Base-by-base conservation (phyloP, 1,139 yeast species). In the Nadsonia commutata region DNA sequence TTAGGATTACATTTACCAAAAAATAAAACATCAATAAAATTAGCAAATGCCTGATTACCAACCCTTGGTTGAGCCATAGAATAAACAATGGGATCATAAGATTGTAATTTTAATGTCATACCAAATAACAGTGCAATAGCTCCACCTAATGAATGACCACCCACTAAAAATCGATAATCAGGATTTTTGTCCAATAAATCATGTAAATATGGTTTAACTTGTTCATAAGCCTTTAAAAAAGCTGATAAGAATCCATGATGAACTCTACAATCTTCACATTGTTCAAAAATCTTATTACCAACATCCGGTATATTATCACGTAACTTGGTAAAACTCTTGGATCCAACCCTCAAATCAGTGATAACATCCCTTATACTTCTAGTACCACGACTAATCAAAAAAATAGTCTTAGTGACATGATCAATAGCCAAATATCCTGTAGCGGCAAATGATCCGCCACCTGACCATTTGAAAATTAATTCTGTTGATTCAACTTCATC, bases 141-240 rank as follows among this genome's bases (percentile, higher is more conserved):
- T 2, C 79, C 90, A 1, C 90, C 93, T 22, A 80, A 57, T 0
- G 90, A 80, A 59, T 80, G 90, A 0, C 90, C 90, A 2, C 74
- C 62, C 2, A 79, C 66, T 3, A 72, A 66, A 16, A 79, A 49
- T 37, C 65, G 57, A 54, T 76, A 78, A 20, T 67, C 67, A 0
- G 76, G 72, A 51, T 69, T 58, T 18, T 57, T 40, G 1, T 53
- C 40, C 46, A 57, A 56, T 48, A 71, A 46, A 52, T 39, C 40
- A 20, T 40, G 33, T 2, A 44, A 55, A 19, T 52, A 51, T 40
- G 62, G 59, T 13, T 68, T 62, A 17, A 63, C 62, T 17, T 55
- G 55, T 20, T 66, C 54, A 44, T 68, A 63, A 16, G 57, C 59
- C 9, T 56, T 60, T 37, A 70, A 63, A 38, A 48, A 47, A 23